Conservation (phyloP, 2,329 filamentous ascomycete species). For the Chrysoporthe puriensis region DNA sequence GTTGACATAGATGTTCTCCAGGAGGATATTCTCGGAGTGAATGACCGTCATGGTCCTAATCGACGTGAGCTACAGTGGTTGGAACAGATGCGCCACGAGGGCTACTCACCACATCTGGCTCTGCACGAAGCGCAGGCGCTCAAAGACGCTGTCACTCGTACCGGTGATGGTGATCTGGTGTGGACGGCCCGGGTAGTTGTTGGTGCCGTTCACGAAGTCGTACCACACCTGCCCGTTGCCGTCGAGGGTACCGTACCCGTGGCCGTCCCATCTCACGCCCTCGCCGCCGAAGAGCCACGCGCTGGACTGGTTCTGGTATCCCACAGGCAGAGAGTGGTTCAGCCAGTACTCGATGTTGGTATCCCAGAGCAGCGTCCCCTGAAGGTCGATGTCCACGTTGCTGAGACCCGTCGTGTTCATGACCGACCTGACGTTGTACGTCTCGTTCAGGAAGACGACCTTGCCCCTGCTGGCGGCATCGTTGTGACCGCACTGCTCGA, state of each 20-base stretch:
- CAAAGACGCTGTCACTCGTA: constrained; percentile 20
- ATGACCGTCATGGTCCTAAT: constrained; percentile 30
- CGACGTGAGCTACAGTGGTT: neutral
- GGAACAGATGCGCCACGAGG: neutral
- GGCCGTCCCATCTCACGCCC: constrained; percentile 44
- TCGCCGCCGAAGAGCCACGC: constrained; percentile 47
- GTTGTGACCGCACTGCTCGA: constrained; percentile 35
- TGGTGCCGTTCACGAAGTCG: constrained; percentile 32
- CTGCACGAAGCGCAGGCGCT: constrained; percentile 23
- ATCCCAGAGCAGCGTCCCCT: constrained; percentile 33
- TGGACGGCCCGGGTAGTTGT: constrained; percentile 39
- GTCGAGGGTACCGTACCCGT: constrained; percentile 42
- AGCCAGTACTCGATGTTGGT: constrained; percentile 42
- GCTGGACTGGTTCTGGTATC: constrained; percentile 47
- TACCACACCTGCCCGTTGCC: constrained; percentile 40
- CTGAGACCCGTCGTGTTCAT: constrained; percentile 35
- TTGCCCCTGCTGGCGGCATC: constrained; percentile 30
- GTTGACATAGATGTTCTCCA: constrained; percentile 27
- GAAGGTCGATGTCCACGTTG: constrained; percentile 36
- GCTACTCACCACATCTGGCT: constrained; percentile 28
- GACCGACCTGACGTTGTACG: constrained; percentile 31
- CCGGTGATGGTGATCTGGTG: constrained; percentile 34
- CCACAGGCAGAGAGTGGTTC: constrained; percentile 42
- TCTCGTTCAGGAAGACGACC: constrained; percentile 35
- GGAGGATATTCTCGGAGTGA: constrained; percentile 26